These are phyloP conservation scores for Boletus holoroseus DNA, from an alignment of 1,284 basidiomycete species.

Conservation along the genomic window DNA sequence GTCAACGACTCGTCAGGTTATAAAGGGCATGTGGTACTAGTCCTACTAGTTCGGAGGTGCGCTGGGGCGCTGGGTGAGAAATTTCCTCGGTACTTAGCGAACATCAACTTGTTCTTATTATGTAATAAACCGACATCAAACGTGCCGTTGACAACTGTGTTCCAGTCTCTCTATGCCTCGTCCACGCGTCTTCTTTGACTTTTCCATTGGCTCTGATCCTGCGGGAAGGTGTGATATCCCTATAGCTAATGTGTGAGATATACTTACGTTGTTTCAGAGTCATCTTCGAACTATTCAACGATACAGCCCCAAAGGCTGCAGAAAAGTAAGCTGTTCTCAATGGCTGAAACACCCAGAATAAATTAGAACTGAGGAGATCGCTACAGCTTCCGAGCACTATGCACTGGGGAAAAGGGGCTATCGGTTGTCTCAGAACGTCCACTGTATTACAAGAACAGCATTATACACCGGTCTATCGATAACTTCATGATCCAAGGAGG, in stretches of 20 bases:
- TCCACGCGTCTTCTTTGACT: conserved; percentile 67
- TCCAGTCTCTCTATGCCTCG: conserved; percentile 26
- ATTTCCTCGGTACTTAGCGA: too few relatives aligned
- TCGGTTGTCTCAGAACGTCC: conserved; percentile 58
- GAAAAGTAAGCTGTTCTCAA: conserved; percentile 63
- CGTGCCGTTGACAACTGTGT: not conserved
- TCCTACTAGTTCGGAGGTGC: too few relatives aligned
- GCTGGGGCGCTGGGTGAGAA: too few relatives aligned
- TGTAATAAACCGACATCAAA: conserved; percentile 8
- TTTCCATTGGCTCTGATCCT: conserved; percentile 48
- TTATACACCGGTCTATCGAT: conserved; percentile 75
- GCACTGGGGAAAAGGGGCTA: conserved; percentile 81
- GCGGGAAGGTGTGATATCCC: conserved; percentile 48
- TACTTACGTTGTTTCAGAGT: conserved; percentile 41
- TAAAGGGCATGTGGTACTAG: too few relatives aligned
- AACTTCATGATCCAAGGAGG: conserved; percentile 89
- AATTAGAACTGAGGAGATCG: conserved; percentile 7
- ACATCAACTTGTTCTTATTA: not conserved
- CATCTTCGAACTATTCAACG: conserved; percentile 77
- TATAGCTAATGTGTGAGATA: not conserved
- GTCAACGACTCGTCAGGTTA: too few relatives aligned
- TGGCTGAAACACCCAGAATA: not conserved
- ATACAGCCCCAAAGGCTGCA: conserved; percentile 72
- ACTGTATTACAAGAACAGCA: conserved; percentile 78
- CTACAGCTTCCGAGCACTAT: conserved; percentile 77